Evolutionary conservation across 140 eudicot genomes (phyloP), one percentile per base, ranked within the genome.

Genomic region (Flaveria floridana): DNA sequence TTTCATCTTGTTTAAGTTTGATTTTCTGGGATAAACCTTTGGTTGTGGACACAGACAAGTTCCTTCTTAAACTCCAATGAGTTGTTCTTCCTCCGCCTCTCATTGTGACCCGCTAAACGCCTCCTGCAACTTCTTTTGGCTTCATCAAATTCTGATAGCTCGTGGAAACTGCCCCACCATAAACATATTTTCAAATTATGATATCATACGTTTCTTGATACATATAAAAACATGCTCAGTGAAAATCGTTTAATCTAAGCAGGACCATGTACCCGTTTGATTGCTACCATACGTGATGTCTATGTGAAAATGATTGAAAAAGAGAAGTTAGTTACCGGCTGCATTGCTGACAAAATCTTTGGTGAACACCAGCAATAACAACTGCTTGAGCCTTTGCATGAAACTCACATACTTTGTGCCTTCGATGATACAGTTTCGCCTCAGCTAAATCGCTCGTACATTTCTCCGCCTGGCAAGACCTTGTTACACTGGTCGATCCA

Each of bases 271-370:
- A 52, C 55, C 55, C 56, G 56, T 28, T 28, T 28, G 6, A 28
- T 28, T 28, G 5, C 37, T 28, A 28, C 37, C 37, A 28, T 28
- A 28, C 4, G 6, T 28, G 6, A 28, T 3, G 37, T 64, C 68
- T 42, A 25, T 26, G 41, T 18, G 51, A 66, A 39, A 34, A 6
- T 23, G 30, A 52, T 20, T 55, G 59, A 55, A 64, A 52, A 10
- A 14, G 9, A 39, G 70, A 53, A 57, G 34, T 19, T 57, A 57
- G 26, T 78, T 18, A 86, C 91, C 91, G 70, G 86, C 91, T 86
- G 57, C 91, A 86, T 73, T 86, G 91, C 62, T 86, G 91, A 65
- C 91, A 86, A 41, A 86, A 86, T 28, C 91, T 75, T 74, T 86
- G 91, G 21, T 74, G 80, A 76, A 76, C 64, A 66, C 90, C 90